Percentiles rank a stretch among this genome's conserved stretches.
Conservation (phyloP, 306 rosid species). For the Rosa multiflora region DNA sequence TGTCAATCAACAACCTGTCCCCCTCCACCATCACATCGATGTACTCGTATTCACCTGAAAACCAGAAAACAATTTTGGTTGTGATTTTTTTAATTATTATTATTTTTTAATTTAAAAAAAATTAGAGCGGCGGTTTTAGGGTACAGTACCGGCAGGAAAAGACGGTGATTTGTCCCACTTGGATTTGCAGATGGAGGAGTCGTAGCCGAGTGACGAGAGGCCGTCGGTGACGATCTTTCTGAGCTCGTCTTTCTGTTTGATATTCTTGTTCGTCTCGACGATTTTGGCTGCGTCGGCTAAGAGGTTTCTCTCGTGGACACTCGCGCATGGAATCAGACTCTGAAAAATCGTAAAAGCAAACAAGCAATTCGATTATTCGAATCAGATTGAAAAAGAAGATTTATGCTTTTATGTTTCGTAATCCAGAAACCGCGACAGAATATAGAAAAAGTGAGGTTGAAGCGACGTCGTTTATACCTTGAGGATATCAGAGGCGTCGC, state of each 20-base stretch:
- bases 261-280: slow-evolving; percentile 67
- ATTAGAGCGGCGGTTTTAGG: background rate
- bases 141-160: slow-evolving; percentile 69
- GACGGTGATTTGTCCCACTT: slow-evolving; percentile 83
- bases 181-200: slow-evolving; percentile 76
- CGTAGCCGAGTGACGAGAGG: slow-evolving; percentile 73
- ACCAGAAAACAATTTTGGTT: background rate
- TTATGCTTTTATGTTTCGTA: too few species aligned
- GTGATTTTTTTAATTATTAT: background rate
- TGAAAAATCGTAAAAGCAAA: slow-evolving; percentile 22
- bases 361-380: background rate
- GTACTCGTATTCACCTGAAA: slow-evolving; percentile 90
- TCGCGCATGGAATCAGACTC: slow-evolving; percentile 74
- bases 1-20: slow-evolving; percentile 78
- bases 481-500: slow-evolving; percentile 62
- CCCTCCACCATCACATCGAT: slow-evolving; percentile 71
- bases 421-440: slow-evolving; percentile 21
- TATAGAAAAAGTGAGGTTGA: background rate
- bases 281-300: slow-evolving; percentile 85
- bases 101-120: too few species aligned
- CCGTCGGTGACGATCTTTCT: slow-evolving; percentile 59
- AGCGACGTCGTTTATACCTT: slow-evolving; percentile 49
- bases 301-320: slow-evolving; percentile 80
- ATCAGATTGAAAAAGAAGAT: background rate
- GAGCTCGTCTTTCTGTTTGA: slow-evolving; percentile 70